Conservation (phyloP, 176 grass and related monocot genomes). For the Dactylis glomerata region DNA sequence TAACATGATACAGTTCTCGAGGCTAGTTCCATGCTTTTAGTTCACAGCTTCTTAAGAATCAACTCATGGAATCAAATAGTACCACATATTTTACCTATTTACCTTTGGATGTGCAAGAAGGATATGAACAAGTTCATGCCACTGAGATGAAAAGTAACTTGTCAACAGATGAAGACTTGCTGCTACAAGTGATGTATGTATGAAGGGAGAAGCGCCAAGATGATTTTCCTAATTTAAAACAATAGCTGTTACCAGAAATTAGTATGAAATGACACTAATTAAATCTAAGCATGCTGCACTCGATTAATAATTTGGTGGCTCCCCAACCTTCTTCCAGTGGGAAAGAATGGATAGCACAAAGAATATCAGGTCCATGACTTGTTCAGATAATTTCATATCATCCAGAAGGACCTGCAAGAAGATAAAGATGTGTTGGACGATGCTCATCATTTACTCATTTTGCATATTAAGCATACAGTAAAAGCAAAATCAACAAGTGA, state of each 20-base stretch:
- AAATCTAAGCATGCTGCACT: conserved; percentile 6
- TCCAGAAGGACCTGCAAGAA: conserved; percentile 79
- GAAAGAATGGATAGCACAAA: conserved; percentile 79
- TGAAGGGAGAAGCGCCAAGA: conserved; percentile 53
- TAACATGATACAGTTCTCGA: background rate
- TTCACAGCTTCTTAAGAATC: background rate
- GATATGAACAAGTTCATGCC: conserved; percentile 94
- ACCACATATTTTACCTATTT: conserved; percentile 41
- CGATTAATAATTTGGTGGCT: conserved; percentile 22
- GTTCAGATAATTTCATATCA: conserved; percentile 82
- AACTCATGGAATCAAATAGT: background rate
- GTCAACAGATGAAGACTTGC: conserved; percentile 80
- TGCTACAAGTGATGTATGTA: conserved; percentile 74
- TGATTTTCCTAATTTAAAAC: conserved; percentile 62
- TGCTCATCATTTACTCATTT: background rate
- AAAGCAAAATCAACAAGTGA: background rate
- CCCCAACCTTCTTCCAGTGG: conserved; percentile 61
- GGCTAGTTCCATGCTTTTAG: background rate
- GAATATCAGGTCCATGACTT: conserved; percentile 92
- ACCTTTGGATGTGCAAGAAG: conserved; percentile 98
- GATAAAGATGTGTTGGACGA: conserved; percentile 19
- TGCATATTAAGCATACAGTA: conserved; percentile 1
- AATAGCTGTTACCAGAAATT: conserved; percentile 41
- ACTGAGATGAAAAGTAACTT: conserved; percentile 78
- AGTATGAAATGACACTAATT: conserved; percentile 31